Percentiles rank a stretch among this genome's conserved stretches.
These are phyloP conservation scores for Zizania latifolia DNA, from an alignment of 176 grass and related monocot species.

Conservation along the genomic window DNA sequence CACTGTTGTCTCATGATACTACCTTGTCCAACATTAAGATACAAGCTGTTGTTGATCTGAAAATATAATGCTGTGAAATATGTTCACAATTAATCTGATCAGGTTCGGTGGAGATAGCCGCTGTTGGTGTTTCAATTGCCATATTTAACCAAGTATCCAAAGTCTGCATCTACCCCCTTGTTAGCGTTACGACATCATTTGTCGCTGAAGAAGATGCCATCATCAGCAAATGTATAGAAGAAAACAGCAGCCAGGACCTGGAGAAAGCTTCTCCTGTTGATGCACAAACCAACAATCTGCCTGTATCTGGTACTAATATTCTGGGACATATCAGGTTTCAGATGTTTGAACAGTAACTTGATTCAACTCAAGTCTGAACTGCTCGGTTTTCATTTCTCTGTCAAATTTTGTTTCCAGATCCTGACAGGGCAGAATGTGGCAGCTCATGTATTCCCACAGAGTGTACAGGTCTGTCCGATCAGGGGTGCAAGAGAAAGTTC, in stretches of 20 bases:
- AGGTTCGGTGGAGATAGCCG: conserved; percentile 83
- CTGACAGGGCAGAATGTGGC: conserved; percentile 34
- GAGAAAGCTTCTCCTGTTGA: conserved; percentile 53
- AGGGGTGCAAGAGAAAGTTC: conserved; percentile 55
- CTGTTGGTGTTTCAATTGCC: conserved; percentile 89
- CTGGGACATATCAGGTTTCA: conserved; percentile 4
- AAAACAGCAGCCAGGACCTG: conserved; percentile 46
- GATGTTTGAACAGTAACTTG: neutral
- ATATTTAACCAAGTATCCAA: conserved; percentile 98
- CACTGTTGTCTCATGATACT: neutral
- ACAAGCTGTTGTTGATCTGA: neutral
- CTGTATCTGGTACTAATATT: conserved; percentile 35
- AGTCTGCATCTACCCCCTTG: conserved; percentile 92
- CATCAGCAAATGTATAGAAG: conserved; percentile 56
- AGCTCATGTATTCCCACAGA: conserved; percentile 29
- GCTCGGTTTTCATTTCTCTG: neutral
- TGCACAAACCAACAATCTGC: conserved; percentile 13
- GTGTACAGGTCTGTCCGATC: conserved; percentile 30
- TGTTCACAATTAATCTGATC: neutral
- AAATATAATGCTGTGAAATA: neutral
- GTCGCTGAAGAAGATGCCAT: conserved; percentile 97
- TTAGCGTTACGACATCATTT: conserved; percentile 95
- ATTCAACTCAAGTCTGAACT: neutral
- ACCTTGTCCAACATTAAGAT: neutral
- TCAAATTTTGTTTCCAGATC: conserved; percentile 37